Percentiles rank a stretch among this genome's conserved stretches.
Conservation (phyloP, 441 rosid genomes). For the Gossypium davidsonii region DNA sequence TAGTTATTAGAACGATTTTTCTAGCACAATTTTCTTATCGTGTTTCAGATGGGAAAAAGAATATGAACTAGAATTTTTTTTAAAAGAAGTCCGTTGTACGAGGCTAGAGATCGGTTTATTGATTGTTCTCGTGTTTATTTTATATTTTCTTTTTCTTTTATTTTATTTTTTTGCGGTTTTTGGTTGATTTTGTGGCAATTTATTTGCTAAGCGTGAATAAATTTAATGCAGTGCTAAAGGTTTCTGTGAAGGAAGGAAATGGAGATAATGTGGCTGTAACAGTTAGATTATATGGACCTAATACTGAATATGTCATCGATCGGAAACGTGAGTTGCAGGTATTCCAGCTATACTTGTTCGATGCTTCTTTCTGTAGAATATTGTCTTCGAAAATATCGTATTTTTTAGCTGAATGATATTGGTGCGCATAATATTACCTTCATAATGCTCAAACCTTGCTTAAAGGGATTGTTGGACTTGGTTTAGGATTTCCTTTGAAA, state of each 20-base stretch:
- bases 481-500: background rate
- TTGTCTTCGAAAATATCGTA: background rate
- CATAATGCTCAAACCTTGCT: background rate
- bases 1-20: background rate
- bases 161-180: background rate
- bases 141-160: background rate
- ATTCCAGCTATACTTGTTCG: background rate
- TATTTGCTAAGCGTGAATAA: background rate
- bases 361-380: background rate
- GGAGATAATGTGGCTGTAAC: conserved; percentile 49
- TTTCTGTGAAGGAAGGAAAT: conserved; percentile 58
- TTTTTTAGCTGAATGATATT: background rate
- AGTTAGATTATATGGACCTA: conserved; percentile 88
- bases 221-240: conserved; percentile 67
- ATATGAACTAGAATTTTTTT: background rate
- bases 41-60: background rate
- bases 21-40: background rate
- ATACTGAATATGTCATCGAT: conserved; percentile 83
- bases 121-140: background rate
- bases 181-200: background rate
- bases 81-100: background rate
- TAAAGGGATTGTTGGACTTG: background rate
- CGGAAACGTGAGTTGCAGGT: conserved; percentile 76
- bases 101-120: background rate
- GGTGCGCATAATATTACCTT: background rate